phyloP scores from a whole-genome alignment of 805 yeast species.

The Starmerella gropengiesseri region DNA sequence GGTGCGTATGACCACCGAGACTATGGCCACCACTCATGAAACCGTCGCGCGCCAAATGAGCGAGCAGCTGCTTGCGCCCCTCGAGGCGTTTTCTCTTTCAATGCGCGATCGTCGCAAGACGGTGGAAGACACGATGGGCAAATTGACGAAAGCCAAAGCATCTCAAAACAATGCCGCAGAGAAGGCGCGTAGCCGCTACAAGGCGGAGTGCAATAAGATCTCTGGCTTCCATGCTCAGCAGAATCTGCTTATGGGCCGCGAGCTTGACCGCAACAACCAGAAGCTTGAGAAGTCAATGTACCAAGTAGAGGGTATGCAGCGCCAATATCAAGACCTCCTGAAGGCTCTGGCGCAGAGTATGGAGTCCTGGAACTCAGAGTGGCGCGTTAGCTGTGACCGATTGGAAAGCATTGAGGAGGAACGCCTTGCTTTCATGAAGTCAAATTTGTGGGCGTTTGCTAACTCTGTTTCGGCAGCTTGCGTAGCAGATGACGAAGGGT shows the following conservation, averaged over 20 bases:
- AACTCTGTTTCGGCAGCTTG: constrained; percentile 65
- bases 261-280: constrained; percentile 48
- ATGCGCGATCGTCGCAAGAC: constrained; percentile 46
- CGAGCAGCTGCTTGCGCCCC: constrained; percentile 42
- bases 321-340: constrained; percentile 49
- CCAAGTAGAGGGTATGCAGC: constrained; percentile 35
- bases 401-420: constrained; percentile 63
- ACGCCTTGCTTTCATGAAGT: constrained; percentile 55
- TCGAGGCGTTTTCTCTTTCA: constrained; percentile 41
- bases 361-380: constrained; percentile 58
- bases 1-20: constrained; percentile 47
- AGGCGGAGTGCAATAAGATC: constrained; percentile 46
- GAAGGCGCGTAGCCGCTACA: constrained; percentile 38
- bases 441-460: constrained; percentile 67
- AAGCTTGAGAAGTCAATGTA: constrained; percentile 43
- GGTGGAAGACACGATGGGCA: constrained; percentile 46
- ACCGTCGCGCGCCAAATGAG: constrained; percentile 42
- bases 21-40: constrained; percentile 46
- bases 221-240: constrained; percentile 51
- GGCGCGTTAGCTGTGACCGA: constrained; percentile 53
- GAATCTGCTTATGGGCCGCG: constrained; percentile 62
- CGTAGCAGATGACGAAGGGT: constrained; percentile 66
- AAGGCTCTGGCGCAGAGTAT: constrained; percentile 44
- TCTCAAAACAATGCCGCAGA: constrained; percentile 30
- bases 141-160: constrained; percentile 40